These are phyloP conservation scores for Scleroderma citrinum DNA, from an alignment of 768 basidiomycete genomes.

Conservation along the genomic window DNA sequence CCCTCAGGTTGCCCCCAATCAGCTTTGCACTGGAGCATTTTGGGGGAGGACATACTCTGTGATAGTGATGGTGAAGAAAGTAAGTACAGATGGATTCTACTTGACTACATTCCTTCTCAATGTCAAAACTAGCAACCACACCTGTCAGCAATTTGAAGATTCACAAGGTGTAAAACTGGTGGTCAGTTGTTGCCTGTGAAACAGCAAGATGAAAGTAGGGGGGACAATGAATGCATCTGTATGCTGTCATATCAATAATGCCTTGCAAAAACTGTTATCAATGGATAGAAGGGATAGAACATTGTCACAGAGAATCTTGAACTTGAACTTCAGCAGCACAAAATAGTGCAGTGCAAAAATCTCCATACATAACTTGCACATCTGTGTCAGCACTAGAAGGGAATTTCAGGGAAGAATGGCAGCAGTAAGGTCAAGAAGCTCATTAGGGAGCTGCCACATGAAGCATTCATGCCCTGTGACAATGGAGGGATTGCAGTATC, in stretches of 20 bases:
- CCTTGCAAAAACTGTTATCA: not conserved
- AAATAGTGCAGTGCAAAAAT: not conserved
- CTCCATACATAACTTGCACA: not conserved
- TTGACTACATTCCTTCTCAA: no score
- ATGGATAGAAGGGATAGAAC: not conserved
- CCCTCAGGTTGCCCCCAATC: no score
- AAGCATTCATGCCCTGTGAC: not conserved
- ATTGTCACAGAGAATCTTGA: not conserved
- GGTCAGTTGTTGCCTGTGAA: no score
- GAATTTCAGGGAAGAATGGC: not conserved
- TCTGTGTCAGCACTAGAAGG: not conserved
- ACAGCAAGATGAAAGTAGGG: no score
- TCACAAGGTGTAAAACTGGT: no score
- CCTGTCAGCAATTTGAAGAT: no score
- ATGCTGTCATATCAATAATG: not conserved
- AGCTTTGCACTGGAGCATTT: no score
- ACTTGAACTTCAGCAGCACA: not conserved
- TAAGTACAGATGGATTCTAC: no score
- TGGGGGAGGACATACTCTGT: no score
- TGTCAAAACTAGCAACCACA: no score
- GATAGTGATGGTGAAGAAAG: no score
- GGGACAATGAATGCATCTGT: not conserved
- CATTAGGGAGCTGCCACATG: not conserved
- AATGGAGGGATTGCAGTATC: no score
- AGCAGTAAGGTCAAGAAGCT: not conserved